phyloP scores from a whole-genome alignment of 116 monocot genomes.

The Papilionanthe hybrid region DNA sequence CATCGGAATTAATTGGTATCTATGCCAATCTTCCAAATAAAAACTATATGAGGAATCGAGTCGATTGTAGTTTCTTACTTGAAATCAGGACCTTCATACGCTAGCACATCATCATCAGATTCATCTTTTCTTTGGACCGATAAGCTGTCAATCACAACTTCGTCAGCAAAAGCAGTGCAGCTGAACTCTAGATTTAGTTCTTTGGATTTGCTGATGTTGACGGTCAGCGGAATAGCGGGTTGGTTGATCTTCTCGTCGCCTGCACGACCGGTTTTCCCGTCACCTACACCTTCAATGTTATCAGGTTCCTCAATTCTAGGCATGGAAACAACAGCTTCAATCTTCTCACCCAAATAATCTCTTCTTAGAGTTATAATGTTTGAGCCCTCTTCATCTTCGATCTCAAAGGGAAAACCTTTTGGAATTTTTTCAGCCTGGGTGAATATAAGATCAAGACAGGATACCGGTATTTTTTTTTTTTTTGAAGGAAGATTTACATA shows the following conservation, averaged over 20 bases:
- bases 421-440: conserved; percentile 54
- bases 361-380: conserved; percentile 50
- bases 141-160: conserved; percentile 69
- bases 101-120: conserved; percentile 38
- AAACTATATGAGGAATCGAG: neutral
- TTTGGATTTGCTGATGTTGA: conserved; percentile 52
- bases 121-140: conserved; percentile 31
- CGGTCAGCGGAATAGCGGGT: conserved; percentile 58
- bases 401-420: conserved; percentile 64
- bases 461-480: neutral
- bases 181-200: conserved; percentile 53
- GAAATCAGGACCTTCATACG: conserved; percentile 92
- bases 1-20: too few species aligned
- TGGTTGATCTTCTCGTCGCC: conserved; percentile 24
- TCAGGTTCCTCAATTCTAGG: conserved; percentile 59
- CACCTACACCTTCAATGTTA: conserved; percentile 22
- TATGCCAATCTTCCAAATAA: neutral
- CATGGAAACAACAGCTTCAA: conserved; percentile 79
- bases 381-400: conserved; percentile 61
- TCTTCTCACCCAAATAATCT: conserved; percentile 50
- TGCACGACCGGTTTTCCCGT: conserved; percentile 4
- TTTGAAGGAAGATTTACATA: too few species aligned
- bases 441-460: neutral
- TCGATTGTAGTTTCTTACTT: conserved; percentile 28
- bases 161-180: conserved; percentile 85